These are phyloP conservation scores for Theileria luwenshuni DNA, from an alignment of 169 alveolate genomes.

Conservation along the genomic window DNA sequence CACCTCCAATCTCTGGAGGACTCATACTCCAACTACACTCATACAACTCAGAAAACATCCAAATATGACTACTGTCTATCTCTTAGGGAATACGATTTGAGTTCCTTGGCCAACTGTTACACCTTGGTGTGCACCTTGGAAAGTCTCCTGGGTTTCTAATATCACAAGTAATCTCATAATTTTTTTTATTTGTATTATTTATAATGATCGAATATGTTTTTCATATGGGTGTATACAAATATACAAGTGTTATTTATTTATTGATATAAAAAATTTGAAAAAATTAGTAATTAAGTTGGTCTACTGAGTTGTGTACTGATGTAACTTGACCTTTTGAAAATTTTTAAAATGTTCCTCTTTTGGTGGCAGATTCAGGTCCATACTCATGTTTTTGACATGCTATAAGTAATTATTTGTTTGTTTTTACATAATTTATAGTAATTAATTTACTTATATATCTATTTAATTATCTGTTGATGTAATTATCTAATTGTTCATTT, in stretches of 20 bases:
- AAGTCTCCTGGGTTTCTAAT: slow-evolving; percentile 34
- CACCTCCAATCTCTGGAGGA: slow-evolving; percentile 50
- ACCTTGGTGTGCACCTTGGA: slow-evolving; percentile 59
- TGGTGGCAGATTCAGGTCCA: not conserved
- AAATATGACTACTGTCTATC: slow-evolving; percentile 42
- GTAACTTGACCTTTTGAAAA: not conserved
- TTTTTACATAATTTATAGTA: too few relatives aligned
- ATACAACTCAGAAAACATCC: not conserved
- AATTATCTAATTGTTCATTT: too few relatives aligned
- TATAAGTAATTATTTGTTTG: not conserved
- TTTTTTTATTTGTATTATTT: too few relatives aligned
- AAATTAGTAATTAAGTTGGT: too few relatives aligned
- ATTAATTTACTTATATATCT: too few relatives aligned
- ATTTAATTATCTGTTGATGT: not conserved
- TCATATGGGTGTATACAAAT: not conserved
- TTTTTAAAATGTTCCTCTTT: not conserved
- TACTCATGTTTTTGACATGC: slow-evolving; percentile 1
- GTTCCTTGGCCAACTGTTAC: slow-evolving; percentile 58
- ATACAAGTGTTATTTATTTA: too few relatives aligned
- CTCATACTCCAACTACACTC: not conserved
- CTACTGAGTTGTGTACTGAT: too few relatives aligned
- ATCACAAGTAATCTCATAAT: too few relatives aligned
- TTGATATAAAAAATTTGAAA: too few relatives aligned
- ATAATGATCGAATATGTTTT: too few relatives aligned
- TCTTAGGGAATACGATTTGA: slow-evolving; percentile 27